Conservation (phyloP, 768 basidiomycete genomes). For the Lentinus brumalis region DNA sequence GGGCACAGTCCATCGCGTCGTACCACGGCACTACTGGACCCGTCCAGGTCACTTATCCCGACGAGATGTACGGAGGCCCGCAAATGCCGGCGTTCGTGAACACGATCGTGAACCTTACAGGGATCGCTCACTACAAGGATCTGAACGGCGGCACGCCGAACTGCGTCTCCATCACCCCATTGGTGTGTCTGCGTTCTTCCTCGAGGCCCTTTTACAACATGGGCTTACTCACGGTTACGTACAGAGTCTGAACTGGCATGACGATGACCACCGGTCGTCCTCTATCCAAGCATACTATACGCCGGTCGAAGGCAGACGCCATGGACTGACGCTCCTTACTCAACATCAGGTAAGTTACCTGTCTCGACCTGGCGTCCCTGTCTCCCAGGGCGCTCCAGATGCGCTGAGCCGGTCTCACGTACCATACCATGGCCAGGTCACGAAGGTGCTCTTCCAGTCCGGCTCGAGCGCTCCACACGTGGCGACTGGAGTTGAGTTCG, state of each 20-base stretch:
- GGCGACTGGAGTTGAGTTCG: slow-evolving; percentile 51
- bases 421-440: slow-evolving; percentile 42
- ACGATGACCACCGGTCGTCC: slow-evolving; percentile 49
- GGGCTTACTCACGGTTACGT: slow-evolving; percentile 30
- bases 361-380: background rate
- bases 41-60: slow-evolving; percentile 54
- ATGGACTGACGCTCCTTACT: slow-evolving; percentile 52
- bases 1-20: slow-evolving; percentile 41
- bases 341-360: slow-evolving; percentile 4
- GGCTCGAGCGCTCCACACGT: slow-evolving; percentile 37
- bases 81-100: slow-evolving; percentile 45
- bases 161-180: slow-evolving; percentile 56
- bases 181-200: slow-evolving; percentile 33
- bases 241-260: slow-evolving; percentile 39
- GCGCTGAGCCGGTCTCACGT: no score
- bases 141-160: slow-evolving; percentile 58
- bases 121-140: slow-evolving; percentile 50
- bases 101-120: slow-evolving; percentile 49
- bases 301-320: slow-evolving; percentile 48
- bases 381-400: background rate
- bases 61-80: slow-evolving; percentile 49
- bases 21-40: slow-evolving; percentile 58
- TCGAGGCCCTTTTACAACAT: background rate
- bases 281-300: slow-evolving; percentile 56
- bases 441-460: slow-evolving; percentile 41